A percentile compares a stretch with the other conserved stretches of the same genome.
phyloP scores from a whole-genome alignment of 2,329 filamentous ascomycete species.

The Scedosporium apiospermum region DNA sequence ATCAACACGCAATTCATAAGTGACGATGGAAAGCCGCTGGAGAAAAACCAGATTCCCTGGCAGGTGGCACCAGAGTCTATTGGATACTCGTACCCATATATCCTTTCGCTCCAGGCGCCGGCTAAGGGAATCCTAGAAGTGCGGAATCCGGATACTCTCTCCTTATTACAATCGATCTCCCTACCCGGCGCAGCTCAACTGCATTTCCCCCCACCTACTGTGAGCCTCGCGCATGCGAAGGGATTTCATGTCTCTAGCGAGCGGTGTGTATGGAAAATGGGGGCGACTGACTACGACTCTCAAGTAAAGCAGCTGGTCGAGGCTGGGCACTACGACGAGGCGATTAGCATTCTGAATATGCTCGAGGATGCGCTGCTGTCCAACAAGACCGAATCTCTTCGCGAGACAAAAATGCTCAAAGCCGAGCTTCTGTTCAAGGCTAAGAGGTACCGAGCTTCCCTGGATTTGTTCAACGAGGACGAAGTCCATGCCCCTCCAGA shows the following conservation, averaged over 20 bases:
- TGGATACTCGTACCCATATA: constrained; percentile 94
- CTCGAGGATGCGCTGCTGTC: constrained; percentile 84
- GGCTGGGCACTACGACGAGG: constrained; percentile 72
- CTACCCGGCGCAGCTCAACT: constrained; percentile 75
- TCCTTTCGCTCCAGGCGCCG: constrained; percentile 75
- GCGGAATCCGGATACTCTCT: constrained; percentile 83
- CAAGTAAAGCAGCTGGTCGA: constrained; percentile 78
- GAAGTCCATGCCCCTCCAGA: constrained; percentile 85
- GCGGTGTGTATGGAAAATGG: constrained; percentile 91
- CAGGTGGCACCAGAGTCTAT: constrained; percentile 77
- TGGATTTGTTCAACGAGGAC: constrained; percentile 79
- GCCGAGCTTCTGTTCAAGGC: constrained; percentile 75
- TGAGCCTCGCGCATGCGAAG: constrained; percentile 92
- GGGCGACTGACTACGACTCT: constrained; percentile 78
- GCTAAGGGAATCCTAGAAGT: constrained; percentile 82
- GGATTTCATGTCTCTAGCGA: constrained; percentile 92
- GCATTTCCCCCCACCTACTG: constrained; percentile 85
- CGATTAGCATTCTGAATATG: constrained; percentile 79
- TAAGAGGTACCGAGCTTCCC: constrained; percentile 72
- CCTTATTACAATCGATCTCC: constrained; percentile 75
- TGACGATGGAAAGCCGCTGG: constrained; percentile 68
- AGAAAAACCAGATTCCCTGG: constrained; percentile 90
- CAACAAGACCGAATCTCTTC: constrained; percentile 70
- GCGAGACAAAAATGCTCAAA: constrained; percentile 86
- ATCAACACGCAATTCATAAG: constrained; percentile 92